Evolutionary conservation across 2,329 filamentous ascomycete genomes (phyloP), one percentile per base, ranked within the genome.

Genomic region (Monosporascus cannonballus): DNA sequence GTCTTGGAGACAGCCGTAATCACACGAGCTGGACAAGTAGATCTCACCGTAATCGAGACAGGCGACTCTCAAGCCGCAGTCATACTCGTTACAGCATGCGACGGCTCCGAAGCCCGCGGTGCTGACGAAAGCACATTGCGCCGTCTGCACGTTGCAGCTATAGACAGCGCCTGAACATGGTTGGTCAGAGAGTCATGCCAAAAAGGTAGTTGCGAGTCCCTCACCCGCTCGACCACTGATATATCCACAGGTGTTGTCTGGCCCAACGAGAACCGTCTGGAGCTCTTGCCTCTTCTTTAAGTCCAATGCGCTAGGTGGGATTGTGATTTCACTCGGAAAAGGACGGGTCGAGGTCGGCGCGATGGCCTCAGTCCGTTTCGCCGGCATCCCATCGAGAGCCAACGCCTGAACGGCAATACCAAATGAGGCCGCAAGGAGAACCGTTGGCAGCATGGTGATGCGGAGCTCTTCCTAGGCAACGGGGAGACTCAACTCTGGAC

Each of bases 191-290:
- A 34, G n/a, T 17, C 37, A 47, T 41, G n/a, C 2, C 34, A 11
- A 15, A 48, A 17, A n/a, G 30, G 37, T 15, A 11, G 6, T 9
- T 17, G 59, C 15, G n/a, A 30, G 20, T 36, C 49, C 7, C 62
- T 52, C 60, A 74, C 71, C 67, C 14, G 67, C 51, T 27, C 64
- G 67, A 34, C 71, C 77, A 30, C 67, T 69, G 39, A 80, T 63
- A 59, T 70, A 80, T 56, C 77, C 78, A 54, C 78, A 80, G 0
- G 74, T 78, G 54, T 76, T 76, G 59, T 79, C 76, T 1, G 74
- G 73, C 11, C 71, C 77, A 51, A 75, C 61, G n/a, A 77, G 67
- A 27, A 74, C 68, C 0, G 68, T 73, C 18, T 64, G 54, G n/a
- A 55, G 63, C n/a, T 55, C 57, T 47, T 65, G 62, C 52, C 65